A percentile compares a stretch with the other conserved stretches of the same genome.
Conservation (phyloP, 352 stramenopile genomes). For the Phytophthora sojae region DNA sequence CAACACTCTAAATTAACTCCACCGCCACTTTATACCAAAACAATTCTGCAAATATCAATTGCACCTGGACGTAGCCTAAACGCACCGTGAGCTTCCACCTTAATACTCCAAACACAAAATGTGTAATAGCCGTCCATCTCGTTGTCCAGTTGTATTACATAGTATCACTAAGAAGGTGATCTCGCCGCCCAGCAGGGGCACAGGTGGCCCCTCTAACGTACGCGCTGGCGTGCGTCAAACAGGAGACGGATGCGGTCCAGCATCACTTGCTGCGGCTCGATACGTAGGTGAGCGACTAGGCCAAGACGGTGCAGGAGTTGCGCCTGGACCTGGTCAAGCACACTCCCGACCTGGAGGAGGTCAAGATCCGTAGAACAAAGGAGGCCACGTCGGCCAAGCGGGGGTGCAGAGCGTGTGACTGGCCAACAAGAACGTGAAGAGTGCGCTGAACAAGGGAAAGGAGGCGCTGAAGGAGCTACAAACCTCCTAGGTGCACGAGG, state of each 20-base stretch:
- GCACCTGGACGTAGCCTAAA: no score
- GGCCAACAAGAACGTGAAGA: slow-evolving; percentile 75
- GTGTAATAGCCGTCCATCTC: no score
- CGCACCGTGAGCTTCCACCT: no score
- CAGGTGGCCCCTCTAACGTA: slow-evolving; percentile 66
- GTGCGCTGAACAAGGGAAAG: slow-evolving; percentile 62
- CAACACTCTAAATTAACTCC: no score
- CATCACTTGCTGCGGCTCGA: slow-evolving; percentile 77
- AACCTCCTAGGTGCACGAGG: slow-evolving; percentile 60
- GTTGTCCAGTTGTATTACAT: no score
- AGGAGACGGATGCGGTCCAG: slow-evolving; percentile 58
- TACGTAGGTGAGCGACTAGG: slow-evolving; percentile 70
- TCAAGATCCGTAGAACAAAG: slow-evolving; percentile 58
- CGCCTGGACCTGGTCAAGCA: slow-evolving; percentile 61
- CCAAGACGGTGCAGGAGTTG: slow-evolving; percentile 63
- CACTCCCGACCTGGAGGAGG: slow-evolving; percentile 61
- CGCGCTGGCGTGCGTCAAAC: slow-evolving; percentile 51
- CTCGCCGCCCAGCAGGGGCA: slow-evolving; percentile 57
- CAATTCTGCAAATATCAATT: no score
- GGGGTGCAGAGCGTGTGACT: slow-evolving; percentile 67
- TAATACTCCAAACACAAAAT: no score
- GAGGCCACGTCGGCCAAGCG: slow-evolving; percentile 54
- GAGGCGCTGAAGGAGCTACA: slow-evolving; percentile 78
- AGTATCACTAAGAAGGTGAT: no score
- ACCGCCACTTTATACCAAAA: no score